Evolutionary conservation across 1,284 basidiomycete species (phyloP), one percentile per base, ranked within the genome.

Genomic region (Fomitiporia mediterranea): DNA sequence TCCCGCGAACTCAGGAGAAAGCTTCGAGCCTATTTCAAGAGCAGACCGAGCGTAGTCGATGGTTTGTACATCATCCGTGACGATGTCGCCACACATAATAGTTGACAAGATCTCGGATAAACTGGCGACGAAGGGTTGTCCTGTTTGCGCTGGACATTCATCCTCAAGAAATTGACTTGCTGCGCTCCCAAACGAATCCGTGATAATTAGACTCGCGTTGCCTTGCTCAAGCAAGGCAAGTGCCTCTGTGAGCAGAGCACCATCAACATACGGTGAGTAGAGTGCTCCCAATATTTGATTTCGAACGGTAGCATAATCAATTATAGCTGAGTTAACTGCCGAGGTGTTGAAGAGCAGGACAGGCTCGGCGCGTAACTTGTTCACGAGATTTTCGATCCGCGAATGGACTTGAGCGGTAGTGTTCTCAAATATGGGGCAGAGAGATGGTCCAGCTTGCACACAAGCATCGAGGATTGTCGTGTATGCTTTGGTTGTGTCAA

Each of bases 361-460:
- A 13, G 57, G 57, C 19, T 40, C 23, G 3, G 17, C n/a, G 13
- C 34, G 42, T 2, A 58, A 19, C 2, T 11, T 32, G 4, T 49
- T 11, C 8, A 55, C 35, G 13, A 55, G 15, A 13, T 28, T 35
- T 11, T 64, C 38, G 23, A 63, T 35, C 15, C 65, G 65, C 0
- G 38, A 38, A 8, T 61, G 19, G 46, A 66, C 57, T 15, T 46
- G 23, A 2, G 47, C 17, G 1, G 63, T 52, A n/a, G 37, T 61
- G 13, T 55, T 23, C 30, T 65, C 63, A 47, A 60, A 57, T 5
- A 64, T 49, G 7, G 61, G 38, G 38, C 64, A 65, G 7, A 1
- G 30, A 2, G 28, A 17, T 2, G 61, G 63, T 5, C 64, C 64
- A 1, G 61, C 63, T 4, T 57, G 51, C n/a, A 61, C 61, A 46